Evolutionary conservation across 208 protist species (phyloP), one percentile per base, ranked within the genome.

Genomic region (Acanthamoeba culbertsoni): DNA sequence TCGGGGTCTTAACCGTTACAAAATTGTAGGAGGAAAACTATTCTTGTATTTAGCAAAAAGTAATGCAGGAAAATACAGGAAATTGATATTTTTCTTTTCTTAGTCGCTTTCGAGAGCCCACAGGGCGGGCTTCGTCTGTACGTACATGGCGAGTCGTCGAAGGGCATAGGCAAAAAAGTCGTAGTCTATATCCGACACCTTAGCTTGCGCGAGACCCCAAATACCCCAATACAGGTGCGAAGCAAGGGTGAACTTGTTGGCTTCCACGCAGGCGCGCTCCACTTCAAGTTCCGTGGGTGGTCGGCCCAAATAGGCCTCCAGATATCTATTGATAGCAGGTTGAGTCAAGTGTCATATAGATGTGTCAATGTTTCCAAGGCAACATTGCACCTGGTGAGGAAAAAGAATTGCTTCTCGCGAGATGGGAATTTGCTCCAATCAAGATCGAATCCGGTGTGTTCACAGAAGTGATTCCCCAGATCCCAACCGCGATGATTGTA

Each of bases 391-490:
- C n/a, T 10, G 8, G 31, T 62, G 37, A 91, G 53, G 53, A 91
- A 91, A 37, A 55, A 51, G 12, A 62, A 10, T 12, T 91, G 84
- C n/a, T 28, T 31, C 16, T 40, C 55, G 55, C 42, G 48, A 20
- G 48, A 31, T 40, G 84, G 84, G 26, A 45, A 84, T 63, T 84
- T 42, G 35, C 18, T 42, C 65, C 43, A 84, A 23, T 48, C 40
- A 20, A 93, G 43, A 26, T 57, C 33, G 33, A 59, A 57, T 26
- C 89, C 89, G 28, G 86, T 77, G 42, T 84, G 53, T 33, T 93
- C 89, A 42, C 89, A 93, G 51, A 93, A 93, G 68, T 93, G 89
- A 33, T 93, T 93, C 7, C 63, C 89, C 40, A 93, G 89, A 4
- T 93, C 89, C 28, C 53, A 93, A 10, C 65, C 89, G 18, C 89